These are phyloP conservation scores for Verbascum thapsus DNA, from an alignment of 257 asterid species.

Conservation along the genomic window DNA sequence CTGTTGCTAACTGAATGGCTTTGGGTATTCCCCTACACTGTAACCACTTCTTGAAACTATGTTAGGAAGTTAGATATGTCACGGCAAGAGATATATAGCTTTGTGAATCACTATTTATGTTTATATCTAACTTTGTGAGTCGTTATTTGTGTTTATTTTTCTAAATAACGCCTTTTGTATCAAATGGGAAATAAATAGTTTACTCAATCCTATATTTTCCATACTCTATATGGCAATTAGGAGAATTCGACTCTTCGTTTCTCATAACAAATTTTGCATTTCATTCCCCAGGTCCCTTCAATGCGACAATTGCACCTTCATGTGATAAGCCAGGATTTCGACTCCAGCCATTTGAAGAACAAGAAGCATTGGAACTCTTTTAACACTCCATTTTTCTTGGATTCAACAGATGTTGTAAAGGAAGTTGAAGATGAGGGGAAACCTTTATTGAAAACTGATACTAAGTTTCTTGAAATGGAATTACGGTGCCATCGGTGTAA, in stretches of 20 bases:
- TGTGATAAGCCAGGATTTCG: conserved; percentile 89
- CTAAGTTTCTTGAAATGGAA: conserved; percentile 51
- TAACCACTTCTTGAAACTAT: conserved; percentile 2
- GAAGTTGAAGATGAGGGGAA: conserved; percentile 55
- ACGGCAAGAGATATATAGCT: background rate
- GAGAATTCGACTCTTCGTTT: background rate
- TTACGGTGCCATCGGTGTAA: conserved; percentile 84
- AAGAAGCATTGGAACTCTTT: conserved; percentile 97
- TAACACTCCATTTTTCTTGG: conserved; percentile 74
- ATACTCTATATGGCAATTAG: background rate
- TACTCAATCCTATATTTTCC: background rate
- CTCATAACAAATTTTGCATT: background rate
- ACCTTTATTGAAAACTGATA: conserved; percentile 39
- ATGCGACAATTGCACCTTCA: conserved; percentile 94
- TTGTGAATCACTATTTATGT: background rate
- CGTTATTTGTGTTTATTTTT: too few species aligned
- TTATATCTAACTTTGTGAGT: too few species aligned
- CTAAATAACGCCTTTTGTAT: background rate
- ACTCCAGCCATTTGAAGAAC: conserved; percentile 74
- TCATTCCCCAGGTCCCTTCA: conserved; percentile 66
- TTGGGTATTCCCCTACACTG: background rate
- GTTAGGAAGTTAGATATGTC: conserved; percentile 1
- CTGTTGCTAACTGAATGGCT: background rate
- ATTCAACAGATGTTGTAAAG: conserved; percentile 75
- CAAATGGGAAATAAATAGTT: too few species aligned